These are phyloP conservation scores for Vanderwaltozyma verrucispora DNA, from an alignment of 805 yeast species.

Conservation along the genomic window DNA sequence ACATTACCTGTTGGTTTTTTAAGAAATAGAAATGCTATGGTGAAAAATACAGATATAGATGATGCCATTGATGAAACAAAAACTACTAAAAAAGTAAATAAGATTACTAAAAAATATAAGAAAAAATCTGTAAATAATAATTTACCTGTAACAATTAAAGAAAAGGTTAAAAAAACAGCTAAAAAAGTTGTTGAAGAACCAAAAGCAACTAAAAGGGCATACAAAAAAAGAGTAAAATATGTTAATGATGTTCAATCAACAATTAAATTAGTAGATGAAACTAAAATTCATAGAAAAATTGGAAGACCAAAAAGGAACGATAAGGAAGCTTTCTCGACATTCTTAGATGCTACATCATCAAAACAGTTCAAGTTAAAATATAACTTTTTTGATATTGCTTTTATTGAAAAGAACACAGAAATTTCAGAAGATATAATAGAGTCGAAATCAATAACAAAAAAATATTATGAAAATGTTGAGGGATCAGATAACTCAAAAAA, in stretches of 20 bases:
- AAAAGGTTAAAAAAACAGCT: not conserved
- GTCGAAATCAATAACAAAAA: conserved; percentile 9
- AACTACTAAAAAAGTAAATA: not conserved
- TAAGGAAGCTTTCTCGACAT: not conserved
- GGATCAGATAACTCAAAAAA: not conserved
- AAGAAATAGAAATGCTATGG: conserved; percentile 6
- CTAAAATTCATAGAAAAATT: not conserved
- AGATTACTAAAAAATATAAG: not conserved
- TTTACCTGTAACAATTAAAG: not conserved
- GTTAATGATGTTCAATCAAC: not conserved
- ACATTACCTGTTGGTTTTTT: conserved; percentile 19
- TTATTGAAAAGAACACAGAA: not conserved
- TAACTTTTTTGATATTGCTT: conserved; percentile 14
- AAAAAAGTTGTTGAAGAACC: not conserved
- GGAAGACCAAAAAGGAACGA: not conserved
- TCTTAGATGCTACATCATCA: conserved; percentile 5
- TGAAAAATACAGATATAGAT: not conserved
- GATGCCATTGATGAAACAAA: not conserved
- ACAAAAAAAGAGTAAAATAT: not conserved
- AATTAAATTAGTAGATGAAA: not conserved
- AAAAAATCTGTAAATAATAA: not conserved
- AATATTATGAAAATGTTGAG: conserved; percentile 4
- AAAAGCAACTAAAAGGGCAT: not conserved
- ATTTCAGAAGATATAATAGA: conserved; percentile 7
- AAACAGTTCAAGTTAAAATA: conserved; percentile 5